phyloP scores from a whole-genome alignment of 2,329 filamentous ascomycete genomes.

The Aspergillus arachidicola region DNA sequence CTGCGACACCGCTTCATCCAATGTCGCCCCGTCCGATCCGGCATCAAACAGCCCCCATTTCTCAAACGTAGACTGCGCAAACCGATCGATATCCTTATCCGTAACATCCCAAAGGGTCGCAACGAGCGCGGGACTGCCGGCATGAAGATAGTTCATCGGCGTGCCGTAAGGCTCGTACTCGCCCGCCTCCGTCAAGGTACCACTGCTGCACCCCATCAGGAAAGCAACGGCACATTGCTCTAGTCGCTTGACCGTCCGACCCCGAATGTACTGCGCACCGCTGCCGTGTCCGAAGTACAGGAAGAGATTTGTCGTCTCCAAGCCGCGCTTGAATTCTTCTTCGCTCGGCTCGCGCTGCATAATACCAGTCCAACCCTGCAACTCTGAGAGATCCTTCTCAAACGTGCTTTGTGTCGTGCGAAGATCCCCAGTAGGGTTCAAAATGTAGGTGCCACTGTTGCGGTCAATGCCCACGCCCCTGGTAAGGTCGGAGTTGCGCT shows the following conservation, averaged over 20 bases:
- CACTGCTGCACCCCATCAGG: constrained; percentile 93
- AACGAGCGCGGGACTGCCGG: constrained; percentile 81
- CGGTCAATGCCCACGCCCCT: constrained; percentile 56
- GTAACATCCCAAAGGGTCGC: constrained; percentile 98
- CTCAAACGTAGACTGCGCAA: constrained; percentile 76
- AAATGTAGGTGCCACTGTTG: constrained; percentile 64
- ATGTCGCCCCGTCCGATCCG: constrained; percentile 44
- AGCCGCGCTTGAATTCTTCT: constrained; percentile 69
- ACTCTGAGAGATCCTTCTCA: constrained; percentile 61
- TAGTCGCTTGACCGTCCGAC: constrained; percentile 77
- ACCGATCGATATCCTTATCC: constrained; percentile 94
- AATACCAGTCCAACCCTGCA: constrained; percentile 67
- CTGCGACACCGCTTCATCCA: constrained; percentile 79
- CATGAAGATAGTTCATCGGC: constrained; percentile 88
- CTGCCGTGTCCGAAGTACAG: constrained; percentile 97
- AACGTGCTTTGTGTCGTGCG: constrained; percentile 78
- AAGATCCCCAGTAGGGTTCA: constrained; percentile 87
- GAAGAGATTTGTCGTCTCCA: constrained; percentile 70
- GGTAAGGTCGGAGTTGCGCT: constrained; percentile 21
- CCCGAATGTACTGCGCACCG: constrained; percentile 90
- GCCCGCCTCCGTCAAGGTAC: constrained; percentile 75
- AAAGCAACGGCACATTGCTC: constrained; percentile 79
- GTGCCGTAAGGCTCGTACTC: constrained; percentile 91
- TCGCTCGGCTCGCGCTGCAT: constrained; percentile 72
- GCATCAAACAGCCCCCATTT: constrained; percentile 77